phyloP scores from a whole-genome alignment of 2,329 filamentous ascomycete genomes.

The Lecanicillium sp. region DNA sequence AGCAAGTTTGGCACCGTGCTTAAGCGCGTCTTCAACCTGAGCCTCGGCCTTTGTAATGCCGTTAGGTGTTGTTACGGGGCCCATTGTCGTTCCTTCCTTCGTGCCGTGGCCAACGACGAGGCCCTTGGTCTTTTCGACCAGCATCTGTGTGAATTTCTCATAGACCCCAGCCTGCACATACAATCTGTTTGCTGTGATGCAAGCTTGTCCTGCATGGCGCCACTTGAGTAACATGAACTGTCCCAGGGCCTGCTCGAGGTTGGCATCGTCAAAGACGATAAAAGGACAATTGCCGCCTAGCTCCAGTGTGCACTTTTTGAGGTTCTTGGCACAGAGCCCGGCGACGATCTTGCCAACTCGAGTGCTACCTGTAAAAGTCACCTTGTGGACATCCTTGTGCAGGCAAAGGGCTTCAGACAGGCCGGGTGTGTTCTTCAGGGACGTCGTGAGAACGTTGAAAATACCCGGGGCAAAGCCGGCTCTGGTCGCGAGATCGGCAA shows the following conservation, averaged over 20 bases:
- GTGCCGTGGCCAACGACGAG: conserved; percentile 57
- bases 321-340: conserved; percentile 47
- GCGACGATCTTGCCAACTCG: conserved; percentile 61
- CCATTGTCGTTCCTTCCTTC: conserved; percentile 25
- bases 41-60: conserved; percentile 29
- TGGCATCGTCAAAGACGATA: conserved; percentile 61
- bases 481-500: conserved; percentile 58
- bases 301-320: conserved; percentile 63
- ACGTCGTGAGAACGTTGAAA: conserved; percentile 45
- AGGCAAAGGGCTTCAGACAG: conserved; percentile 39
- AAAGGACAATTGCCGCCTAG: conserved; percentile 63
- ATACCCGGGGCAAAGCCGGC: conserved; percentile 72
- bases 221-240: conserved; percentile 60
- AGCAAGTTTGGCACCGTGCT: conserved; percentile 4
- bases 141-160: conserved; percentile 48
- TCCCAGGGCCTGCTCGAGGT: conserved; percentile 56
- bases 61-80: conserved; percentile 25
- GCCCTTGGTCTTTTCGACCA: conserved; percentile 42
- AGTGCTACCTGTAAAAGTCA: conserved; percentile 73
- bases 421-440: conserved; percentile 33
- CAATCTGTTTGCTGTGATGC: conserved; percentile 56
- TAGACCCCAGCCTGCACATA: conserved; percentile 55
- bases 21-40: conserved; percentile 50
- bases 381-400: conserved; percentile 45
- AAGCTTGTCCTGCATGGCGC: conserved; percentile 65